Evolutionary conservation across 495 filamentous ascomycete genomes (phyloP).

Genomic region (Penicillium canariense): DNA sequence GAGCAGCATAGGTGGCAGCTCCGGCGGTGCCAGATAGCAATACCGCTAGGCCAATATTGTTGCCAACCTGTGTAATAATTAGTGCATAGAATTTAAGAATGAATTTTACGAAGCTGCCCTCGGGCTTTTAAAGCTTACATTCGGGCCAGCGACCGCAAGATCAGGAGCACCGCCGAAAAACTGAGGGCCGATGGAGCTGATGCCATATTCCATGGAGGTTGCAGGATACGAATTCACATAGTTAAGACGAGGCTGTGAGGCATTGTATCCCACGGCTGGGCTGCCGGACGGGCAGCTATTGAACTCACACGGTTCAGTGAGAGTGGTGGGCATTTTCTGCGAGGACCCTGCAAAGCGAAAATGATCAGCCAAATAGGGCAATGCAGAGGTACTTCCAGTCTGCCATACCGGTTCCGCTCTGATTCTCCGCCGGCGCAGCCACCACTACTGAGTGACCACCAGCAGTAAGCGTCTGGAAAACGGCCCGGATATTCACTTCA

Average conservation of each 20-base stretch:
- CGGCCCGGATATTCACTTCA: slow-evolving; percentile 58
- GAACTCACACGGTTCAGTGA: slow-evolving; percentile 52
- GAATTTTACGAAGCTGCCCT: background rate
- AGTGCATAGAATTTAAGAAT: background rate
- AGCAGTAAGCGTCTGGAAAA: slow-evolving; percentile 50
- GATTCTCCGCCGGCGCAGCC: slow-evolving; percentile 61
- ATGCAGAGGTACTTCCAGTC: background rate
- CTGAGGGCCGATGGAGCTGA: slow-evolving; percentile 50
- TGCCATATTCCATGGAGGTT: slow-evolving; percentile 62
- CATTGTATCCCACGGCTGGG: slow-evolving; percentile 53
- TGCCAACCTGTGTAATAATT: slow-evolving; percentile 37
- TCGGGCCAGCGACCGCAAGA: slow-evolving; percentile 62
- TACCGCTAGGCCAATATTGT: slow-evolving; percentile 50
- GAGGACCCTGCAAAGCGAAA: slow-evolving; percentile 42
- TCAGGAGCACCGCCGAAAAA: slow-evolving; percentile 53
- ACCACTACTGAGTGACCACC: slow-evolving; percentile 60
- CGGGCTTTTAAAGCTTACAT: slow-evolving; percentile 30
- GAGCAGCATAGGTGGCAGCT: slow-evolving; percentile 55
- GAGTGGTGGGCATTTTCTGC: slow-evolving; percentile 45
- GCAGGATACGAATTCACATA: slow-evolving; percentile 70
- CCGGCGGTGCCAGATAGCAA: slow-evolving; percentile 63
- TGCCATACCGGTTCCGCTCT: slow-evolving; percentile 56
- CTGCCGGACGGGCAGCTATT: slow-evolving; percentile 56
- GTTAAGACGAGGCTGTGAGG: slow-evolving; percentile 56
- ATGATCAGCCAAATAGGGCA: background rate